A percentile compares a stretch with the other conserved stretches of the same genome.
These are phyloP conservation scores for Teratosphaeria pseudoeucalypti DNA, from an alignment of 2,329 filamentous ascomycete genomes.

Conservation along the genomic window DNA sequence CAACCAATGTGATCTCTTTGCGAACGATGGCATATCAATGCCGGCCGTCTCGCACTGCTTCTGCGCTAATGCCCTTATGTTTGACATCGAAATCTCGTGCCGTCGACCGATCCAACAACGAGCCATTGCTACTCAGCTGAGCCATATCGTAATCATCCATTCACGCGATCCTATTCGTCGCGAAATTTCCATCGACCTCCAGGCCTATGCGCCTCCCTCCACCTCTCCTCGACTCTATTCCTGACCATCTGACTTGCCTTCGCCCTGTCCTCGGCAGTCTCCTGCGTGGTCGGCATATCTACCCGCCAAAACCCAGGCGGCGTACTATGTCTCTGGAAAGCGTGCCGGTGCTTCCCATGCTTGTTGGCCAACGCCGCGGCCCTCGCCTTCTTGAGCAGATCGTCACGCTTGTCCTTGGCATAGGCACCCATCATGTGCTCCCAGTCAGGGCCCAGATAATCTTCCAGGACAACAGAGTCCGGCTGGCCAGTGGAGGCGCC, in stretches of 20 bases:
- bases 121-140: background rate
- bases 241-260: conserved; percentile 55
- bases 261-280: conserved; percentile 54
- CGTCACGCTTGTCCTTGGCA: conserved; percentile 45
- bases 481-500: conserved; percentile 15
- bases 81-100: background rate
- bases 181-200: conserved; percentile 66
- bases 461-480: conserved; percentile 18
- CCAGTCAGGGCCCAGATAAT: conserved; percentile 19
- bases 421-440: conserved; percentile 13
- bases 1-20: background rate
- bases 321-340: conserved; percentile 58
- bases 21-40: background rate
- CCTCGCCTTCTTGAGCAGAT: conserved; percentile 65
- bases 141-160: background rate
- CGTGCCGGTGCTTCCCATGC: conserved; percentile 66
- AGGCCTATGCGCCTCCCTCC: conserved; percentile 69
- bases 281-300: conserved; percentile 84
- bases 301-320: conserved; percentile 86
- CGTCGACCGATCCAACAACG: background rate
- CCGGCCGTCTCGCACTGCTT: background rate
- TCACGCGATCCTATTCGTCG: conserved; percentile 48
- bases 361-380: conserved; percentile 62
- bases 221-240: conserved; percentile 58
- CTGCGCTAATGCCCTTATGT: background rate